These are phyloP conservation scores for Sarocladiaceae sp. DNA, from an alignment of 2,329 filamentous ascomycete species.

Conservation along the genomic window DNA sequence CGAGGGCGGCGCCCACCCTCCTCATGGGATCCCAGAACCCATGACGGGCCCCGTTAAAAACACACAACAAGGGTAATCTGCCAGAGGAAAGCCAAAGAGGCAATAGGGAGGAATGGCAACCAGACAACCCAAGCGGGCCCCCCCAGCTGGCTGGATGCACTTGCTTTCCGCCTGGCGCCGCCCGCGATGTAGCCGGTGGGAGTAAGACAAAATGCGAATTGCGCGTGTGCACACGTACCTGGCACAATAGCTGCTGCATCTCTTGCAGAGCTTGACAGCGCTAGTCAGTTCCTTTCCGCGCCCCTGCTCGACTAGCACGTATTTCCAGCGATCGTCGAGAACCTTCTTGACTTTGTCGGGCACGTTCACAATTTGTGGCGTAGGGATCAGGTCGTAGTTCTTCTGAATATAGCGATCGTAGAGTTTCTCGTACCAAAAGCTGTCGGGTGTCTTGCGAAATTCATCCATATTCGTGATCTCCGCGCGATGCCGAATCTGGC, in stretches of 20 bases:
- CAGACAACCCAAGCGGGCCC: neutral
- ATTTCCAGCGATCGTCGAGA: conserved; percentile 94
- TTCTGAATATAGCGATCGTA: conserved; percentile 98
- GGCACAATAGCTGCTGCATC: conserved; percentile 86
- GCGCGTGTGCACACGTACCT: conserved; percentile 52
- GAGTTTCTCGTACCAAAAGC: conserved; percentile 95
- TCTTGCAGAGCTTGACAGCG: conserved; percentile 93
- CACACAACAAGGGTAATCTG: neutral
- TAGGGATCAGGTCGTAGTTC: conserved; percentile 95
- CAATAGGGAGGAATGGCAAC: neutral
- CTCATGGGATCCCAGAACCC: neutral
- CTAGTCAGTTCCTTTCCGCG: conserved; percentile 93
- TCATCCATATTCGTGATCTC: conserved; percentile 80
- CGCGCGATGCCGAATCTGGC: conserved; percentile 80
- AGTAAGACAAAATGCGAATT: conserved; percentile 11
- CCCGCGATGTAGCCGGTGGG: conserved; percentile 2
- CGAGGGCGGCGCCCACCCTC: conserved; percentile 5
- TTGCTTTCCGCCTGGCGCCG: neutral
- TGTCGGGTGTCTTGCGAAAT: conserved; percentile 79
- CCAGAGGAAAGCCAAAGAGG: neutral
- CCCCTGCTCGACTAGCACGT: conserved; percentile 88
- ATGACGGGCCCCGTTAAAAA: conserved; percentile 1
- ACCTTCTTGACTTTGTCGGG: conserved; percentile 93
- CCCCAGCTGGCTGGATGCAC: neutral
- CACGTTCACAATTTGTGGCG: conserved; percentile 89